Evolutionary conservation across 2,329 filamentous ascomycete genomes (phyloP).

Genomic region (Zymoseptoria brevis): DNA sequence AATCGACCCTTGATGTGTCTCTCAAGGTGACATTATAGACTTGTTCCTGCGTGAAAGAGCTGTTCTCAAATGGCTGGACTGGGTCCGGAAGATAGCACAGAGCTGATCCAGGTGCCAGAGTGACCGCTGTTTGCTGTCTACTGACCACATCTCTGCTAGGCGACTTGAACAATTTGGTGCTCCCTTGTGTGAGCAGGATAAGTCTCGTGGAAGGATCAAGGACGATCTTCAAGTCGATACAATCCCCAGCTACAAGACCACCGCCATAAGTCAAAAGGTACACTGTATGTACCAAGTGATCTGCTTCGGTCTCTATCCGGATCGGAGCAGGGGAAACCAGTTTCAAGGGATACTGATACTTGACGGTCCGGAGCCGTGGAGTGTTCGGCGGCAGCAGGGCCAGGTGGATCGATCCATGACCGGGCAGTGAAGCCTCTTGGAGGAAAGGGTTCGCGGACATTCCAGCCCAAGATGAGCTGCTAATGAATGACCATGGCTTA

Average conservation of each 20-base stretch:
- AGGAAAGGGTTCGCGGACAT: constrained; percentile 61
- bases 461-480: constrained; percentile 7
- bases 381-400: constrained; percentile 62
- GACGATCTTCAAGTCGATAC: constrained; percentile 63
- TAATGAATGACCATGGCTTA: constrained; percentile 17
- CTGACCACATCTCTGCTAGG: constrained; percentile 37
- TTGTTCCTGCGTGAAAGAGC: constrained; percentile 77
- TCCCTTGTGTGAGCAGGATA: constrained; percentile 57
- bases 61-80: constrained; percentile 79
- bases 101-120: constrained; percentile 42
- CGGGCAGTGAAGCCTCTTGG: constrained; percentile 62
- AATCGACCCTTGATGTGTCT: constrained; percentile 1
- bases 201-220: constrained; percentile 60
- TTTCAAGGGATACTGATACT: constrained; percentile 92
- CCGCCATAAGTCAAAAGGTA: constrained; percentile 93
- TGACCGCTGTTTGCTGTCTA: constrained; percentile 37
- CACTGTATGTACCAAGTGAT: constrained; percentile 60
- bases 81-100: constrained; percentile 74
- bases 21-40: constrained; percentile 51
- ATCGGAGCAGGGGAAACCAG: constrained; percentile 72
- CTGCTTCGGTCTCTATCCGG: constrained; percentile 29
- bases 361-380: constrained; percentile 64
- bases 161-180: constrained; percentile 93
- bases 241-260: constrained; percentile 81
- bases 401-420: constrained; percentile 69